These are phyloP conservation scores for Closterium sp. DNA, from an alignment of 139 green algal genomes.

Conservation along the genomic window DNA sequence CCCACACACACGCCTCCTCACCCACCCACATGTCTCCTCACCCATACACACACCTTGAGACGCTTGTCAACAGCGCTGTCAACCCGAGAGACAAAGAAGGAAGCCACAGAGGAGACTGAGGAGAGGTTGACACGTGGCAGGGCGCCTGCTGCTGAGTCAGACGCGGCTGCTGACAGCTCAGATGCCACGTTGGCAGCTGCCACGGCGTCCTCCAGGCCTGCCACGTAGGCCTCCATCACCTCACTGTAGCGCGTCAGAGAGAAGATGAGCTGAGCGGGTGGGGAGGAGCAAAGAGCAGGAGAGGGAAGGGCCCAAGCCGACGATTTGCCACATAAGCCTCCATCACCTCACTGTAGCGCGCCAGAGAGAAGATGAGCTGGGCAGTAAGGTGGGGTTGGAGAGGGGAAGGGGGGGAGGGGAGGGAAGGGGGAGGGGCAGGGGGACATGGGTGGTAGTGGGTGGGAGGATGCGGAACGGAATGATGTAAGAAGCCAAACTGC, in stretches of 20 bases:
- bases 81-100: conserved; percentile 49
- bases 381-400: neutral
- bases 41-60: neutral
- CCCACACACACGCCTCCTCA: neutral
- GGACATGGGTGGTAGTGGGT: no score
- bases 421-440: no score
- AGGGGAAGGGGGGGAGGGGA: no score
- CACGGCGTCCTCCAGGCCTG: conserved; percentile 35
- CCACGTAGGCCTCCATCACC: conserved; percentile 50
- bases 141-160: neutral
- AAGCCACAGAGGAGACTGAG: conserved; percentile 38
- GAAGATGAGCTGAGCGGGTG: conserved; percentile 34
- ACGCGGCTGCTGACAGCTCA: no score
- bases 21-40: no score
- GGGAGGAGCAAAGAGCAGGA: neutral
- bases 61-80: conserved; percentile 42
- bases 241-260: conserved; percentile 37
- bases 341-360: neutral
- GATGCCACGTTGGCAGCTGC: neutral
- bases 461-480: no score
- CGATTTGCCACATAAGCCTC: neutral
- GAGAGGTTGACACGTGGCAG: conserved; percentile 23
- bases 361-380: neutral
- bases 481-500: no score
- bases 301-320: no score